Evolutionary conservation across 164 flowering plant species (phyloP), one percentile per base, ranked within the genome.

Genomic region (Vitis cinerea): DNA sequence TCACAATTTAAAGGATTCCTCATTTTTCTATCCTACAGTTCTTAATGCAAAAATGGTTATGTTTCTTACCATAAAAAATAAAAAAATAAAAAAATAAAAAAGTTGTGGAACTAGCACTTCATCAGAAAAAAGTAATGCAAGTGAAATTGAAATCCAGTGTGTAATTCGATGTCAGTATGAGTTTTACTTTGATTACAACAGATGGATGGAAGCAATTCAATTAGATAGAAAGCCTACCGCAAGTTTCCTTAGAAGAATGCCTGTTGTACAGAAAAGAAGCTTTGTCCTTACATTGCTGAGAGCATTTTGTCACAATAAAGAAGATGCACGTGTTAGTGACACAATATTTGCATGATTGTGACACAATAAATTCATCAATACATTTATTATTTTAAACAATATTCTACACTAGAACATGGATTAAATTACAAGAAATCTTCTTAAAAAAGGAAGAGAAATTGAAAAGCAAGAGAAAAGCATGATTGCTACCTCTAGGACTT

Each of bases 191-290:
- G 27, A 59, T 59, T 19, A 27, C 4, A 10, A 59, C 37, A 27
- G 61, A 59, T 23, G 9, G 13, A 59, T 31, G 61, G 61, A 29
- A 37, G 44, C 31, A 49, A 9, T 63, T 14, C 27, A 59, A 64
- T 62, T 37, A 63, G 61, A 37, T 13, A 63, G 13, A 50, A n/a
- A 52, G 53, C 82, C 47, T 82, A 93, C 98, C 75, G 77, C 84
- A 68, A 94, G 76, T 83, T 83, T 88, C 78, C 98, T 83, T 71
- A 94, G 77, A 72, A 94, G 93, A 74, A 94, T 92, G 77, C 98
- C 97, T 1, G 98, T 94, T 11, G 98, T 94, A 75, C 98, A 94
- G 75, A 94, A 94, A 3, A 94, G 93, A 61, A 94, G 97, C 80
- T 86, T 92, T 71, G 97, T 94, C 74, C 80, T 81, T 19, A 83